phyloP scores from a whole-genome alignment of 768 basidiomycete species.

The Sarcomyxa edulis region DNA sequence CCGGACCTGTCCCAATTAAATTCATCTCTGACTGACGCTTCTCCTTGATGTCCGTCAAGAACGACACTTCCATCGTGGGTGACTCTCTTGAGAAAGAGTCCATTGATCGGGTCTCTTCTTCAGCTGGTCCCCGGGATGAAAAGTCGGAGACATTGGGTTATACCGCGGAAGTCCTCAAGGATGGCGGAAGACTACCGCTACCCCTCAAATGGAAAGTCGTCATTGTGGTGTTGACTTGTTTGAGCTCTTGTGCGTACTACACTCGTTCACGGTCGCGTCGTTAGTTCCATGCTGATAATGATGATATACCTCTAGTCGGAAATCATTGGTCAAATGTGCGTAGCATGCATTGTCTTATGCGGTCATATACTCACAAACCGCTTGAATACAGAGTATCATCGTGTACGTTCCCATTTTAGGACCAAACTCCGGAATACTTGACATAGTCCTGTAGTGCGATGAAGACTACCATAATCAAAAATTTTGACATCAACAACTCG shows the following conservation, averaged over 20 bases:
- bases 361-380: not conserved
- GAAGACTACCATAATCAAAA: constrained; percentile 37
- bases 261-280: not conserved
- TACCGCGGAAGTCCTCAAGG: not conserved
- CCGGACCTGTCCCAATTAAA: no score
- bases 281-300: not conserved
- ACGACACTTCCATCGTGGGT: no score
- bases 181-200: constrained; percentile 13
- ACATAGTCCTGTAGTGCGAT: constrained; percentile 19
- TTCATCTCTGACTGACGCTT: no score
- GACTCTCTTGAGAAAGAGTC: no score
- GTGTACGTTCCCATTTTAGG: constrained; percentile 18
- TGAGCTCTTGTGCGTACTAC: constrained; percentile 30
- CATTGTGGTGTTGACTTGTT: constrained; percentile 31
- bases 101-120: no score
- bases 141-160: not conserved
- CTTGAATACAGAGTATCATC: constrained; percentile 27
- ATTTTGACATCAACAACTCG: constrained; percentile 37
- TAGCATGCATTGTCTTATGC: not conserved
- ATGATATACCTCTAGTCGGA: constrained; percentile 25
- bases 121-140: not conserved
- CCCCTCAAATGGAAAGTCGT: constrained; percentile 28
- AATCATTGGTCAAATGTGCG: constrained; percentile 39
- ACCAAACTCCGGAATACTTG: not conserved
- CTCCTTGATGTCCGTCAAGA: no score